These are phyloP conservation scores for Mucor sp. DNA, from an alignment of 371 early-diverging fungal genomes.

Conservation along the genomic window DNA sequence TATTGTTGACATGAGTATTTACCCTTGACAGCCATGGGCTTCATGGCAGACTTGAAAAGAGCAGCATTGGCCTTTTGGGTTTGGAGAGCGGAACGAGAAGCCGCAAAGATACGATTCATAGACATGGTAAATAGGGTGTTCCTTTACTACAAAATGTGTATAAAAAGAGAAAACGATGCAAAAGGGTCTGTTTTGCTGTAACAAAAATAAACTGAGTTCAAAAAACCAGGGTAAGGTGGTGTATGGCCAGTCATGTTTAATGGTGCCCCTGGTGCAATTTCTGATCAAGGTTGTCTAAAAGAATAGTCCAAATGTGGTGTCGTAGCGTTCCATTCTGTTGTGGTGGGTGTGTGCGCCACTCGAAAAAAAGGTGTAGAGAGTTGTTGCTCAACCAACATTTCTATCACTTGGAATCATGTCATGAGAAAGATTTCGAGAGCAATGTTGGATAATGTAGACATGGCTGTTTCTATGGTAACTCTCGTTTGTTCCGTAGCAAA, in stretches of 20 bases:
- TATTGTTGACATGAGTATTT: not conserved
- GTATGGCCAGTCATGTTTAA: not conserved
- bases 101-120: slow-evolving; percentile 8
- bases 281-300: not conserved
- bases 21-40: slow-evolving; percentile 32
- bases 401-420: not conserved
- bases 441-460: too few species aligned
- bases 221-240: not conserved
- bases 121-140: not conserved
- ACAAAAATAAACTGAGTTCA: slow-evolving; percentile 4
- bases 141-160: not conserved
- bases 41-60: slow-evolving; percentile 23
- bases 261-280: slow-evolving; percentile 1
- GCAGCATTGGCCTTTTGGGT: slow-evolving; percentile 32
- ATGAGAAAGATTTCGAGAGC: not conserved
- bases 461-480: too few species aligned
- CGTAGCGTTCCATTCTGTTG: not conserved
- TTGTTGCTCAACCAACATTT: too few species aligned
- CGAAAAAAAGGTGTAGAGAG: too few species aligned
- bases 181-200: not conserved
- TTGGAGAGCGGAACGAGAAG: slow-evolving; percentile 22
- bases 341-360: too few species aligned
- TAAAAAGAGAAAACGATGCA: slow-evolving; percentile 4
- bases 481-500: too few species aligned
- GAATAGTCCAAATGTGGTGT: not conserved